Conservation (phyloP, 805 yeast species). For the Torulaspora gathmanii region DNA sequence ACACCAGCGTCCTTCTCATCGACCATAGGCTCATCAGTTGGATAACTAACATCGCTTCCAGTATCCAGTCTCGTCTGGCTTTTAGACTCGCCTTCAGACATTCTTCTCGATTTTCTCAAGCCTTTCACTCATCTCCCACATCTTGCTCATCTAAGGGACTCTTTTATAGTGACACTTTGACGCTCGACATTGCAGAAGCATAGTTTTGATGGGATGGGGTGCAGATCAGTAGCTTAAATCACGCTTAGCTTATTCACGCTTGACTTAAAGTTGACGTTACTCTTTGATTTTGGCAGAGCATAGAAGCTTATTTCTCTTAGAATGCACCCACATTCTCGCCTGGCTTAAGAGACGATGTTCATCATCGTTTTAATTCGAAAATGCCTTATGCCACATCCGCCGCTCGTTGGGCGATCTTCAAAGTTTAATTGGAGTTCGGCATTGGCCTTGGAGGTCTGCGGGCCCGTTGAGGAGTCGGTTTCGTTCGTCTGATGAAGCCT, state of each 20-base stretch:
- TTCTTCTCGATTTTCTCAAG: not conserved
- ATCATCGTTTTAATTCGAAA: not conserved
- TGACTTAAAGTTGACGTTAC: too few species aligned
- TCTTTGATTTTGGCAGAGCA: not conserved
- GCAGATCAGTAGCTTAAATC: too few species aligned
- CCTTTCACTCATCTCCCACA: too few species aligned
- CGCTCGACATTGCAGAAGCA: not conserved
- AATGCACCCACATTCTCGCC: constrained; percentile 3
- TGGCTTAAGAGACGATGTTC: not conserved
- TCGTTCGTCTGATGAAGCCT: too few species aligned
- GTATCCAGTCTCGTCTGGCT: not conserved
- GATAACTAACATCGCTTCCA: constrained; percentile 1
- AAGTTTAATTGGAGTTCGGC: too few species aligned
- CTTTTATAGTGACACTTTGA: not conserved
- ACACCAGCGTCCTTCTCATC: constrained; percentile 41
- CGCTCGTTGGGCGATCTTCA: too few species aligned
- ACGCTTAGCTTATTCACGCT: too few species aligned
- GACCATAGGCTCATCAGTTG: not conserved
- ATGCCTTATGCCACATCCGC: too few species aligned
- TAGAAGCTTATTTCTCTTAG: not conserved
- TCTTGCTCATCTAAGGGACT: too few species aligned
- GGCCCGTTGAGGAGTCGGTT: too few species aligned
- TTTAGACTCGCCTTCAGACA: not conserved
- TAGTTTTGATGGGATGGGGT: not conserved
- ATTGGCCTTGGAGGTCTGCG: too few species aligned